phyloP scores from a whole-genome alignment of 805 yeast species.

The Candida corydali region DNA sequence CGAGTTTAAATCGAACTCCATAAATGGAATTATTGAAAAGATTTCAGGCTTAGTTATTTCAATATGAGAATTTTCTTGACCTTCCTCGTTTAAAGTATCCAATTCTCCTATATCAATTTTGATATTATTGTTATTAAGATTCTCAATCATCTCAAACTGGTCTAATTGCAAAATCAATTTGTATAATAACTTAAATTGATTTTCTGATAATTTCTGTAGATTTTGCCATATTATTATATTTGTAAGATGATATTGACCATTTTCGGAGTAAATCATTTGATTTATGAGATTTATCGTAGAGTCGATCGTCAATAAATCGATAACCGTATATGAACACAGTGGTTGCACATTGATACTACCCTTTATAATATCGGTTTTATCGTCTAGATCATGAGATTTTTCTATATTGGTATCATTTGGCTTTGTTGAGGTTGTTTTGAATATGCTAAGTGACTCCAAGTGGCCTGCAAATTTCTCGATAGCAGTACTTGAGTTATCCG shows the following conservation, averaged over 20 bases:
- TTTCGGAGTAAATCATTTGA: conserved; percentile 1
- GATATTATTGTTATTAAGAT: conserved; percentile 1
- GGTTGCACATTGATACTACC: no score
- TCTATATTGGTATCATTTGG: background rate
- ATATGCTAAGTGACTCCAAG: background rate
- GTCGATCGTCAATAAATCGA: conserved; percentile 9
- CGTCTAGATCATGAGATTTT: background rate
- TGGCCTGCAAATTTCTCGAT: conserved; percentile 3
- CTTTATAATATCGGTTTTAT: no score
- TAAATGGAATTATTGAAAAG: conserved; percentile 15
- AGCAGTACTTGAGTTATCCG: conserved; percentile 10
- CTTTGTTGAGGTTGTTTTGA: background rate
- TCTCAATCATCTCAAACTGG: conserved; percentile 16
- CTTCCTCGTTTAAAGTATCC: background rate
- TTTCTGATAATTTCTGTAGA: conserved; percentile 11
- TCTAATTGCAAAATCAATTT: conserved; percentile 17
- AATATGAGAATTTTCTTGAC: background rate
- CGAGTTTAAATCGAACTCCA: conserved; percentile 8
- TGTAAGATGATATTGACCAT: conserved; percentile 7
- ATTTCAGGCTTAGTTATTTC: conserved; percentile 13
- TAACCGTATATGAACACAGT: no score
- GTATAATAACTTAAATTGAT: conserved; percentile 15
- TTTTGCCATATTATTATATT: conserved; percentile 16
- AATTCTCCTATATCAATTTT: conserved; percentile 1
- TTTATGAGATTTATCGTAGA: conserved; percentile 4